These are phyloP conservation scores for Mytilinidion resinicola DNA, from an alignment of 495 filamentous ascomycete genomes.

Conservation along the genomic window DNA sequence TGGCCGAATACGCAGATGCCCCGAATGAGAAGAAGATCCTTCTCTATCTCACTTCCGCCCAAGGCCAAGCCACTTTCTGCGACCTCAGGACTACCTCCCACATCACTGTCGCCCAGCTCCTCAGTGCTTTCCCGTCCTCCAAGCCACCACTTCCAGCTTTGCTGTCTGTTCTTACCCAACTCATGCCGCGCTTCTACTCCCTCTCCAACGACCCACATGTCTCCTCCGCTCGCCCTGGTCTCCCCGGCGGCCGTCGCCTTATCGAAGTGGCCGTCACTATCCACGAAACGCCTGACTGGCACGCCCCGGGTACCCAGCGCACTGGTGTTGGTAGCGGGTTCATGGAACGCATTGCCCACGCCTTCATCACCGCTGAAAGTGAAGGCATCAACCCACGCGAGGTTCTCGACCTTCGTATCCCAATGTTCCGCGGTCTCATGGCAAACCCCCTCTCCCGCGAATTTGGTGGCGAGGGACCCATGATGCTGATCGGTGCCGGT, in stretches of 20 bases:
- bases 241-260: constrained; percentile 65
- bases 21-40: constrained; percentile 82
- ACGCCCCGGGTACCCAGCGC: constrained; percentile 33
- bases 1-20: constrained; percentile 78
- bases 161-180: constrained; percentile 68
- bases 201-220: constrained; percentile 91
- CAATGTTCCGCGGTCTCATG: constrained; percentile 99
- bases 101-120: constrained; percentile 73
- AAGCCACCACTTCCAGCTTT: constrained; percentile 79
- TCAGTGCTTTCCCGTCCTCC: constrained; percentile 86
- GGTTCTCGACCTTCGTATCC: constrained; percentile 60
- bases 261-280: constrained; percentile 94
- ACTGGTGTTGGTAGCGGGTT: constrained; percentile 56
- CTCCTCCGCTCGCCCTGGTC: constrained; percentile 60
- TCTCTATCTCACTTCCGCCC: constrained; percentile 74
- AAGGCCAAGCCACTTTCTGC: constrained; percentile 91
- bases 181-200: constrained; percentile 98
- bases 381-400: constrained; percentile 37
- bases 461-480: constrained; percentile 86
- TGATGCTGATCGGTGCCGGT: constrained; percentile 94
- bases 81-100: constrained; percentile 87
- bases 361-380: constrained; percentile 58
- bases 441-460: constrained; percentile 86
- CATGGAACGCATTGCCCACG: constrained; percentile 71
- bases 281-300: constrained; percentile 81